Base-by-base conservation (phyloP, 306 rosid genomes). In the Betula pendula region DNA sequence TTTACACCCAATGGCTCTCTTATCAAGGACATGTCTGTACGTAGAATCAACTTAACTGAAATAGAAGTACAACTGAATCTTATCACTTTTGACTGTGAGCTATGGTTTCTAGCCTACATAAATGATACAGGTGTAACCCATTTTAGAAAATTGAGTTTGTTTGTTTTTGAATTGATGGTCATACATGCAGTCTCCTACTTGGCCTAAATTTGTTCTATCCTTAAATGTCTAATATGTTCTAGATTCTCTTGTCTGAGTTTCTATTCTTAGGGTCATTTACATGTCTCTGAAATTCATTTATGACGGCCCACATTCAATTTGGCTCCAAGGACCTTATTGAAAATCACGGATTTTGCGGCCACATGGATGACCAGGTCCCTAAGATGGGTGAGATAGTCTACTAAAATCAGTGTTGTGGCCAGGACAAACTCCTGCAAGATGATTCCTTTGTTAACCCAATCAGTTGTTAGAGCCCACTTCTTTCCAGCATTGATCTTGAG, bases 1-100 rank as follows among this genome's bases (percentile, higher is more conserved):
- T 72, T 69, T 48, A 24, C 69, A 62, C 58, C 27, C 33, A 11
- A 52, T 59, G 45, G 73, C 22, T 75, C 5, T 59, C 75, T 49
- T 79, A 53, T 58, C 50, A 50, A 22, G 66, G 77, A 48, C 53
- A 71, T 77, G 53, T 8, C 17, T 9, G 17, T 53, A 53, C 29
- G 20, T 4, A 8, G 24, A 24, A 8, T 20, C 60, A 20, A 20
- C 60, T 47, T 14, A 47, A 47, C 17, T 47, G 51, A 47, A 47
- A 47, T 47, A 47, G 51, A 47, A 47, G 16, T 47, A 47, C 51
- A 47, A 10, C 17, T 47, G 16, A 11, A 10, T 47, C 51, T 0
- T 10, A 47, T 47, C 8, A 47, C 15, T 11, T 47, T 47, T 47
- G 51, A 47, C 45, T 47, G 51, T 14, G 12, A 14, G 16, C 51